These are phyloP conservation scores for Lactarius hengduanensis DNA, from an alignment of 768 basidiomycete genomes.

Conservation along the genomic window DNA sequence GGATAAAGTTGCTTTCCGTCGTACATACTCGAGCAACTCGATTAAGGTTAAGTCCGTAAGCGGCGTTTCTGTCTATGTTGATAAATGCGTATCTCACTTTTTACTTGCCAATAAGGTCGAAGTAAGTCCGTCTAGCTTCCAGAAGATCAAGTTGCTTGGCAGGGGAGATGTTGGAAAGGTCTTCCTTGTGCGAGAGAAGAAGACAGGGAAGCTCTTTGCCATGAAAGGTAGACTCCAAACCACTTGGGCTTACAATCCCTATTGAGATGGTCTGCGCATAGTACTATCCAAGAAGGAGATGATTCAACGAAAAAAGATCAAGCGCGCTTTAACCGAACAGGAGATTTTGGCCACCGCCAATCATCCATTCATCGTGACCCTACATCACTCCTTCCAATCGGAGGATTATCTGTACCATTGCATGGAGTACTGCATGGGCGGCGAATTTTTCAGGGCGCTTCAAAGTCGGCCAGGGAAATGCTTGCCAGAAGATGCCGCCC, in stretches of 20 bases:
- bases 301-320: conserved; percentile 99
- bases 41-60: conserved; percentile 89
- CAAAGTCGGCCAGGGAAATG: conserved; percentile 97
- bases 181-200: conserved; percentile 98
- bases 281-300: conserved; percentile 99
- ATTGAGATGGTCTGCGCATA: conserved; percentile 39
- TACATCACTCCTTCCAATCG: conserved; percentile 99
- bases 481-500: conserved; percentile 89
- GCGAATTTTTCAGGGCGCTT: conserved; percentile 97
- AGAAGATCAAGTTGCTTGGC: conserved; percentile 97
- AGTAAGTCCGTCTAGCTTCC: conserved; percentile 90
- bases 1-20: conserved; percentile 72
- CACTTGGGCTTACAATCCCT: conserved; percentile 24
- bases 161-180: conserved; percentile 99
- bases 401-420: conserved; percentile 98
- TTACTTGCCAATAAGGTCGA: conserved; percentile 60
- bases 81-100: conserved; percentile 11
- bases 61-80: conserved; percentile 26
- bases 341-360: conserved; percentile 98
- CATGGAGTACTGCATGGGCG: conserved; percentile 99
- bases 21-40: conserved; percentile 97
- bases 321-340: conserved; percentile 96
- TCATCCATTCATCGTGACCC: conserved; percentile 98
- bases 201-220: conserved; percentile 91
- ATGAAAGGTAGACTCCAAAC: conserved; percentile 84